phyloP scores from a whole-genome alignment of 495 filamentous ascomycete species.

The Penicillium antarcticum region DNA sequence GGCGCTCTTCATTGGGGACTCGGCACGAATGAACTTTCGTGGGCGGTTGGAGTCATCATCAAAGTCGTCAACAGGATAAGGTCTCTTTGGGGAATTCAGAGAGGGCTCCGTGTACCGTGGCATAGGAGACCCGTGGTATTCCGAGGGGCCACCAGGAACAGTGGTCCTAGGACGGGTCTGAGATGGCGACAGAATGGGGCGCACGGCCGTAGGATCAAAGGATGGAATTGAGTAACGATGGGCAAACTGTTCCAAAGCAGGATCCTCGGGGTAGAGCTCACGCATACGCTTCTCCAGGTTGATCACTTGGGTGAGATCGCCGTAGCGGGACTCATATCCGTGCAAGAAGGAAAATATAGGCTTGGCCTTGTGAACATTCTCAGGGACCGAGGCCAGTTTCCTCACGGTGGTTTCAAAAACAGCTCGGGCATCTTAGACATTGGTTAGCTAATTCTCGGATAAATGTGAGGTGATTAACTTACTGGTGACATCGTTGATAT shows the following conservation, averaged over 20 bases:
- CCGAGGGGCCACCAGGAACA: constrained; percentile 23
- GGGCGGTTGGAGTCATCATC: constrained; percentile 67
- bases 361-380: constrained; percentile 71
- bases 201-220: constrained; percentile 75
- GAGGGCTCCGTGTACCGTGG: constrained; percentile 47
- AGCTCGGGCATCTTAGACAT: constrained; percentile 75
- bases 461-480: constrained; percentile 36
- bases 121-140: constrained; percentile 51
- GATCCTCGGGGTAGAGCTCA: constrained; percentile 86
- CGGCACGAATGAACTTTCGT: constrained; percentile 76
- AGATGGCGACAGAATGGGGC: constrained; percentile 76
- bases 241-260: constrained; percentile 68
- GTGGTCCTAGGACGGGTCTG: constrained; percentile 65
- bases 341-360: constrained; percentile 87
- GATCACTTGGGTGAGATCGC: constrained; percentile 81
- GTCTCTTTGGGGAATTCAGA: constrained; percentile 73
- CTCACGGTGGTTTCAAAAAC: constrained; percentile 91
- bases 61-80: constrained; percentile 64
- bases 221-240: constrained; percentile 64
- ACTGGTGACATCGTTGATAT: constrained; percentile 90
- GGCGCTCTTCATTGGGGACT: constrained; percentile 82
- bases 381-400: constrained; percentile 68
- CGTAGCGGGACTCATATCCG: constrained; percentile 89
- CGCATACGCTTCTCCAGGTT: constrained; percentile 91
- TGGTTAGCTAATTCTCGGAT: constrained; percentile 14